These are phyloP conservation scores for Cajanus cajan DNA, from an alignment of 306 rosid genomes.

Conservation along the genomic window DNA sequence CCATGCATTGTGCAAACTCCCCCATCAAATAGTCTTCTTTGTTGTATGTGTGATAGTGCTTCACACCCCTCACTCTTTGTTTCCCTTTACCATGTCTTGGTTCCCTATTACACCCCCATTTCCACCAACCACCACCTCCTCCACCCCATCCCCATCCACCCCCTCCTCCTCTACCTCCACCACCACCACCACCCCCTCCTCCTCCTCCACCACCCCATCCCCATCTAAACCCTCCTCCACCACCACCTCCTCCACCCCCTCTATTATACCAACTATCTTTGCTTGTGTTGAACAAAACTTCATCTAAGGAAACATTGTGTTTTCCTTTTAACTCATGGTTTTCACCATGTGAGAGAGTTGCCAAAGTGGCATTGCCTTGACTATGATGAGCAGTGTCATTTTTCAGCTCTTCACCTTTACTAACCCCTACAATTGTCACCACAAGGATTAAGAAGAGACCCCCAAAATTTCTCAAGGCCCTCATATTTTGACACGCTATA, in stretches of 20 bases:
- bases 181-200: neutral
- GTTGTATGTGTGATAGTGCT: neutral
- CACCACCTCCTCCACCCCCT: slow-evolving; percentile 22
- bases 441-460: slow-evolving; percentile 34
- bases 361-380: slow-evolving; percentile 30
- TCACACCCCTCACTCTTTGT: slow-evolving; percentile 20
- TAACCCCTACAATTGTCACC: slow-evolving; percentile 29
- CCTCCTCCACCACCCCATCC: slow-evolving; percentile 48
- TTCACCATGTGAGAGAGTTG: slow-evolving; percentile 10
- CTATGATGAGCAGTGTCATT: slow-evolving; percentile 33
- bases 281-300: slow-evolving; percentile 42
- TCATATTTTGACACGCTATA: slow-evolving; percentile 33
- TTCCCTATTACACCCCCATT: slow-evolving; percentile 72
- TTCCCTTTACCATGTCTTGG: slow-evolving; percentile 35
- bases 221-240: slow-evolving; percentile 30
- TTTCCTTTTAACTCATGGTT: slow-evolving; percentile 24
- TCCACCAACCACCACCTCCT: slow-evolving; percentile 81
- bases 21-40: slow-evolving; percentile 58
- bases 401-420: slow-evolving; percentile 25
- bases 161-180: neutral
- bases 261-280: slow-evolving; percentile 26
- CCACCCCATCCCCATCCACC: slow-evolving; percentile 70
- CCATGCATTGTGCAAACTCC: slow-evolving; percentile 80
- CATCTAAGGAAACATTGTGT: slow-evolving; percentile 27
- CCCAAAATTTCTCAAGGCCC: slow-evolving; percentile 12